Percentiles rank a stretch among this genome's conserved stretches.
Conservation (phyloP, 306 rosid genomes). For the Lathyrus aphaca region DNA sequence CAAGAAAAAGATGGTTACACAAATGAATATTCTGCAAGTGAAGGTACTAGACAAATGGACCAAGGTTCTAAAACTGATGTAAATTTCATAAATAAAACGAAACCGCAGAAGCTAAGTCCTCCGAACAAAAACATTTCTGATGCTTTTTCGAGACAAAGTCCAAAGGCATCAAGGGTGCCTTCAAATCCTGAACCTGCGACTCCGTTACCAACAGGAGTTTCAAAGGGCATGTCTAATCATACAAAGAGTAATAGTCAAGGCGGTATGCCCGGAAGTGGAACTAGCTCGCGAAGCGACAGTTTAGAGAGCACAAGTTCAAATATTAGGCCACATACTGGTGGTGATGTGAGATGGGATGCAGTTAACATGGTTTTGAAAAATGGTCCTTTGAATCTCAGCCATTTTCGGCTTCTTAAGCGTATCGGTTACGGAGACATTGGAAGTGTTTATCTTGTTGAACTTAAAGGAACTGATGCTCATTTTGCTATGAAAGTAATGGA, state of each 20-base stretch:
- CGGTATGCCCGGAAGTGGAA: conserved; percentile 33
- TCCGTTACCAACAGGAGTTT: conserved; percentile 14
- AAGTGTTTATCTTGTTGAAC: conserved; percentile 79
- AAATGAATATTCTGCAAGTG: conserved; percentile 37
- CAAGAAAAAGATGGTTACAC: conserved; percentile 32
- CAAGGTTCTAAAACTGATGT: conserved; percentile 43
- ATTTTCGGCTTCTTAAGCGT: conserved; percentile 84
- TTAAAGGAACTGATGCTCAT: conserved; percentile 57
- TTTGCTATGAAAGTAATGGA: conserved; percentile 96
- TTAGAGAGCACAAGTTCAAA: conserved; percentile 65
- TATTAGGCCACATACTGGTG: conserved; percentile 86
- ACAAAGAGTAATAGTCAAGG: conserved; percentile 43
- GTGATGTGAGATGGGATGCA: conserved; percentile 86
- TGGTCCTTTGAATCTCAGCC: conserved; percentile 58
- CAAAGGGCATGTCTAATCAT: conserved; percentile 40
- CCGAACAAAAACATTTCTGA: conserved; percentile 41
- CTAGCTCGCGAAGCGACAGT: conserved; percentile 66
- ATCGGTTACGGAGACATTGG: conserved; percentile 89
- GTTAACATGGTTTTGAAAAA: conserved; percentile 57
- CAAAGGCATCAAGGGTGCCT: conserved; percentile 36
- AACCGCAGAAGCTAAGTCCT: conserved; percentile 38
- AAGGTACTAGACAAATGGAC: conserved; percentile 32
- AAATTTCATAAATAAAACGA: conserved; percentile 25
- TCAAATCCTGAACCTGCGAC: conserved; percentile 42
- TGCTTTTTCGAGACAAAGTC: conserved; percentile 37